Conservation (phyloP, 140 eudicot genomes). For the Erigeron philadelphicus region DNA sequence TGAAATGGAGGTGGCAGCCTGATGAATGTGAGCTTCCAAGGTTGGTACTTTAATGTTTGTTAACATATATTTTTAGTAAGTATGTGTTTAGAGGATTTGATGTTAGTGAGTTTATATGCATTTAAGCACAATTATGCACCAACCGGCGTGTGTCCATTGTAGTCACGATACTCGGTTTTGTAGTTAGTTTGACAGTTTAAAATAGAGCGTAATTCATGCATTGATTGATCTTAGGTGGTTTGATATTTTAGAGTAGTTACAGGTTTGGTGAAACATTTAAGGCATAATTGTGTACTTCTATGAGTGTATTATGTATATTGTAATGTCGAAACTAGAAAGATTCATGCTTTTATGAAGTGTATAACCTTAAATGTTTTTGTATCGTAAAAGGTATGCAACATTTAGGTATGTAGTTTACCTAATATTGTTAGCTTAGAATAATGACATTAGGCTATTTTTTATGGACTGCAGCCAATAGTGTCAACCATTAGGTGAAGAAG, state of each 20-base stretch:
- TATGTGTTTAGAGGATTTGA: slow-evolving; percentile 8
- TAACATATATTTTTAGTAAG: slow-evolving; percentile 2
- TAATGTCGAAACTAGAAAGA: not conserved
- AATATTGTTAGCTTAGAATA: not conserved
- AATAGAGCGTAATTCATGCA: not conserved
- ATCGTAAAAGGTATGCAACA: not conserved
- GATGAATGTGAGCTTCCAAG: slow-evolving; percentile 88
- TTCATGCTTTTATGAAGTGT: not conserved
- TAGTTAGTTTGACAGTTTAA: not conserved
- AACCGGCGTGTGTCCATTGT: not conserved
- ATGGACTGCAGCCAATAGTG: not conserved
- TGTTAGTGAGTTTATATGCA: not conserved
- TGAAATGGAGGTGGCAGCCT: slow-evolving; percentile 87
- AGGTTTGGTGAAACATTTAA: not conserved
- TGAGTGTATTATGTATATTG: not conserved
- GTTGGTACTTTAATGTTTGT: slow-evolving; percentile 29
- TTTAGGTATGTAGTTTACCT: not conserved
- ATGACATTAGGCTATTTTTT: not conserved
- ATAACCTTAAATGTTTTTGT: slow-evolving; percentile 5
- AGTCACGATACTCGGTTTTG: not conserved
- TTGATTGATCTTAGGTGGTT: not conserved
- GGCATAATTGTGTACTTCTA: slow-evolving; percentile 17
- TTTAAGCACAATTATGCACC: not conserved
- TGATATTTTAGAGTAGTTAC: not conserved
- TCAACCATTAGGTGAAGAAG: not conserved